Evolutionary conservation across 164 flowering plant species (phyloP), one percentile per base, ranked within the genome.

Genomic region (Vitis riparia): DNA sequence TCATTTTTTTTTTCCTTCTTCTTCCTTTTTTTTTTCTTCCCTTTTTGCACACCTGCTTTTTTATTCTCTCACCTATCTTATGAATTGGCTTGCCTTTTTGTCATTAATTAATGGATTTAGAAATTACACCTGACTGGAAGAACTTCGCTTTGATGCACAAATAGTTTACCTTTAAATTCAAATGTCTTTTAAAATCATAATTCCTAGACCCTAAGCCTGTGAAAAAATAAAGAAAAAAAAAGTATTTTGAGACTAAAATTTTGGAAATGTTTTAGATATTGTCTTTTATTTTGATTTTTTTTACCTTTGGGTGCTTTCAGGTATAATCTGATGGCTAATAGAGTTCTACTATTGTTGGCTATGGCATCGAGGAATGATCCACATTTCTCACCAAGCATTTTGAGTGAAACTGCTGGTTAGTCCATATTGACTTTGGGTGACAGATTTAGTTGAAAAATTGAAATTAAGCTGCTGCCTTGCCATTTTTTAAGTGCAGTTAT

Each of bases 301-400:
- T 44, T 75, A 37, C 44, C 44, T 37, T 5, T 0, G 44, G 44
- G 5, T 37, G 7, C 44, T 37, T 66, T 27, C 88, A 95, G 99
- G 87, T 95, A 95, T 71, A 91, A 93, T 84, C 71, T 95, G 82
- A 95, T 95, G 99, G 99, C 99, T 56, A 95, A 95, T 77, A 84
- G 98, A 73, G 88, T 91, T 67, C 80, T 93, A 69, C 86, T 95
- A 47, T 72, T 95, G 76, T 78, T 95, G 82, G 96, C 94, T 59
- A 89, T 91, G 91, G 90, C 97, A 63, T 91, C 89, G 32, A 84
- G 89, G 73, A 86, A 73, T 78, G 85, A 88, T 67, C 84, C 94
- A 48, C 75, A 76, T 80, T 72, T 75, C 66, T 87, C 96, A 44
- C 71, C 91, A 32, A 79, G 80, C 71, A 78, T 91, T 67, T 73